Base-by-base conservation (phyloP, 805 yeast genomes). In the Starmera quercuum region DNA sequence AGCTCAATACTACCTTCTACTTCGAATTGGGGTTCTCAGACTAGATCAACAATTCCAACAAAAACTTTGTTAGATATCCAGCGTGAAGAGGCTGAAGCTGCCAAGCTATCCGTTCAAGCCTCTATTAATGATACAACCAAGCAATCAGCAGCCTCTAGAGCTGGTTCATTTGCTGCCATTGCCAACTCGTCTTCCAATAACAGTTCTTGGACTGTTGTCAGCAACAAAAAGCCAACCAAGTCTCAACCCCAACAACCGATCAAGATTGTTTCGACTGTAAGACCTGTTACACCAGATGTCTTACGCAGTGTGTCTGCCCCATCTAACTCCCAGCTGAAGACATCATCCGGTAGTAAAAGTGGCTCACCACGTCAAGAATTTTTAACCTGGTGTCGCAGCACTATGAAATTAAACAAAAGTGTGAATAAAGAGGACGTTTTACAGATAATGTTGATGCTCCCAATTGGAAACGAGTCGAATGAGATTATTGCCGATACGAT, bases 401-500 rank as follows among this genome's bases (percentile, higher is more conserved):
- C 78, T 42, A 65, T 83, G 68, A 65, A 66, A 35, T 65, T 90
- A 53, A 79, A 84, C 52, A 71, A 78, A 8, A 79, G 84, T 13
- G 87, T 88, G 26, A 78, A 86, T 27, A 70, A 69, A 31, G 83
- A 80, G 41, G 95, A 83, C 53, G 75, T 92, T 27, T 64, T 90
- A 31, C 78, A 82, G 36, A 78, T 92, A 52, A 70, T 92, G 47
- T 63, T 88, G 41, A 78, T 86, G 40, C 70, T 90, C 41, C 96
- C 97, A 23, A 59, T 71, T n/a, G 73, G 78, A 26, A 47, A 68
- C 6, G 95, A 86, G 45, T 75, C 95, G 0, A 66, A 71, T 31
- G 95, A 80, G 54, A 83, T 90, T 54, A 87, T 90, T 52, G 81
- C 95, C 2, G 98, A 90, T 51, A 85, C 96, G 10, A 77, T 90